Percentiles rank a stretch among this genome's conserved stretches.
phyloP scores from a whole-genome alignment of 1,139 yeast species.

The Taiozyma sp. region DNA sequence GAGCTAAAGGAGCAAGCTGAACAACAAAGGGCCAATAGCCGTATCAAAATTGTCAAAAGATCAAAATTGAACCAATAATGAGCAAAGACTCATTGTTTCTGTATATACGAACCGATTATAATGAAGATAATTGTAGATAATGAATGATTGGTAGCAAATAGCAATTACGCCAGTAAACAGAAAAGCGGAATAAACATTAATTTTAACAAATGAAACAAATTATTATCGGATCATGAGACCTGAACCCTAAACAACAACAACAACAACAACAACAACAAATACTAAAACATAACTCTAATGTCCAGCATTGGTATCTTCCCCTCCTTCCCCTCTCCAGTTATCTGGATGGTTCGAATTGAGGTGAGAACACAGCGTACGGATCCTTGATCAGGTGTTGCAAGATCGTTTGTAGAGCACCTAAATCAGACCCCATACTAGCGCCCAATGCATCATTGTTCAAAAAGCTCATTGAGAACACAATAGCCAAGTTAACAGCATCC shows the following conservation, averaged over 20 bases:
- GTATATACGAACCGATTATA: background rate
- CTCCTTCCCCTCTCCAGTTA: background rate
- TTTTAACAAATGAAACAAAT: background rate
- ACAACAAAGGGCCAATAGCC: conserved; percentile 27
- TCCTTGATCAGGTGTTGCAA: conserved; percentile 30
- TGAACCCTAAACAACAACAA: background rate
- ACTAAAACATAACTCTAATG: background rate
- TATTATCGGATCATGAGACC: background rate
- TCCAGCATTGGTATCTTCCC: background rate
- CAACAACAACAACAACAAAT: too few species aligned
- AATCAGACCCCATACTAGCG: conserved; percentile 34
- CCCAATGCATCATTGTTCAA: conserved; percentile 36
- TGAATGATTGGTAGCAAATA: background rate
- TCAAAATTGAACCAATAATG: conserved; percentile 20
- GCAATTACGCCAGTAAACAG: too few species aligned
- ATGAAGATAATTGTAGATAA: background rate
- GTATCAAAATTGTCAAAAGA: conserved; percentile 31
- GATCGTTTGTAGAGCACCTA: conserved; percentile 36
- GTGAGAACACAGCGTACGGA: conserved; percentile 26
- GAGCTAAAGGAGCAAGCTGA: conserved; percentile 26
- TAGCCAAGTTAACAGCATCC: conserved; percentile 78
- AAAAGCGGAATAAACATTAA: background rate
- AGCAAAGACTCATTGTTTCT: conserved; percentile 1
- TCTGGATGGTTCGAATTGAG: background rate
- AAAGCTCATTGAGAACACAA: conserved; percentile 63